phyloP scores from a whole-genome alignment of 2,329 filamentous ascomycete genomes.

The Aspergillus tubingensis region DNA sequence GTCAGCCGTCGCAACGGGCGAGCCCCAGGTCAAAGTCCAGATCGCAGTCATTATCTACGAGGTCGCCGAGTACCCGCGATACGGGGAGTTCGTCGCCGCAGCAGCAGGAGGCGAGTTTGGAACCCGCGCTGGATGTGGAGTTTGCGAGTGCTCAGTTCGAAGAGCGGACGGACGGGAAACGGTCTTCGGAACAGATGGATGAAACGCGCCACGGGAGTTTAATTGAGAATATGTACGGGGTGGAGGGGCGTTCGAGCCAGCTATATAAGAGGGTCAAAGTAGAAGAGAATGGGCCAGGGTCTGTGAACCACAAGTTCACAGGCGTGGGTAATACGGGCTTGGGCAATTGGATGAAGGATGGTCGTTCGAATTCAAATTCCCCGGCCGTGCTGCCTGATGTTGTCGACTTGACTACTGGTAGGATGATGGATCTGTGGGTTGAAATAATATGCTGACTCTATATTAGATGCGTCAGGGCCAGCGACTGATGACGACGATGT shows the following conservation, averaged over 20 bases:
- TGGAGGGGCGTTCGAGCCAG: constrained; percentile 64
- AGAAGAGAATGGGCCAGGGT: constrained; percentile 45
- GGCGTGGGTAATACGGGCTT: constrained; percentile 58
- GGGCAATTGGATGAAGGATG: constrained; percentile 67
- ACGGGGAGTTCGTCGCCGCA: constrained; percentile 16
- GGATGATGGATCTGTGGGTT: background rate
- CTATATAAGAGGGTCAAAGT: constrained; percentile 69
- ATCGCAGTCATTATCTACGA: constrained; percentile 14
- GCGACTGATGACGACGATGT: constrained; percentile 41
- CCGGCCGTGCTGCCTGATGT: constrained; percentile 53
- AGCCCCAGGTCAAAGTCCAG: constrained; percentile 20
- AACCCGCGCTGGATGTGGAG: constrained; percentile 28
- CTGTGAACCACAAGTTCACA: constrained; percentile 41
- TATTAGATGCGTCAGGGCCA: constrained; percentile 21
- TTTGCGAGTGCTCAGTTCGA: constrained; percentile 31
- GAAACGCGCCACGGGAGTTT: constrained; percentile 42
- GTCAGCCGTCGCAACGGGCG: constrained; percentile 11
- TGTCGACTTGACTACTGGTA: constrained; percentile 50
- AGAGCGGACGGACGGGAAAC: constrained; percentile 31
- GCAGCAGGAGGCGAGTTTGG: constrained; percentile 10
- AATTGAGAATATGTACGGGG: constrained; percentile 75
- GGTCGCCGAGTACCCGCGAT: constrained; percentile 15
- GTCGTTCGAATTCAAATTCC: constrained; percentile 47
- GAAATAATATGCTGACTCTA: constrained; percentile 21
- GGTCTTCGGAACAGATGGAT: constrained; percentile 33